Base-by-base conservation (phyloP, 2,329 filamentous ascomycete genomes). In the Colletotrichum cordylinicola region DNA sequence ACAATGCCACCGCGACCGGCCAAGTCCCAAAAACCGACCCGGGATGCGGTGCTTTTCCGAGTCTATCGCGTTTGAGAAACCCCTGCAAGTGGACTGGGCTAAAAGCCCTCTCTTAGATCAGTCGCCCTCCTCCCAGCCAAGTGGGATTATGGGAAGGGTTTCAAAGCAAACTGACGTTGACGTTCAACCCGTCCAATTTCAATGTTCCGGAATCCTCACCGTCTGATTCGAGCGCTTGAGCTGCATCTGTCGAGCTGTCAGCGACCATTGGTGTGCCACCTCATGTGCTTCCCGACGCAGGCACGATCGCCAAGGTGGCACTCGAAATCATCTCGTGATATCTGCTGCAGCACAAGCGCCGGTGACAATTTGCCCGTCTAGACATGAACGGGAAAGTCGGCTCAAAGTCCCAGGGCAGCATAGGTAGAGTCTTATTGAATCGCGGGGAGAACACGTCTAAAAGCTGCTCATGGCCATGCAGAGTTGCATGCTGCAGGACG, bases 401-500 rank as follows among this genome's bases (percentile, higher is more conserved):
- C 31, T 21, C 43, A 21, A 24, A 52, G 6, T 52, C 10, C 2
- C 24, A n/a, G 37, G 13, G 15, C 37, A 35, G 21, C n/a, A 52
- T n/a, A n/a, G n/a, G n/a, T n/a, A n/a, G n/a, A n/a, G 27, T 13
- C 8, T 27, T 21, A n/a, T 16, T 13, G 21, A 39, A 58, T 58
- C 33, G 33, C 35, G 61, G 60, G 60, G 43, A 29, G 43, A n/a
- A 48, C 15, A 18, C 48, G 48, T 21, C n/a, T 21, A 24, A 39
- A 33, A 35, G n/a, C 48, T 27, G 52, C 37, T 10, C 8, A 15
- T 31, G 18, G 33, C 18, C 72, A 35, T 64, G 67, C 48, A 65
- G 60, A 70, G 67, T 37, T 48, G 72, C 48, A 35, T 33, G 48
- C 60, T 74, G 35, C 72, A 74, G 61, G 33, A 48, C 72, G 60